These are phyloP conservation scores for Melastoma malabathricum DNA, from an alignment of 345 rosid genomes.

Conservation along the genomic window DNA sequence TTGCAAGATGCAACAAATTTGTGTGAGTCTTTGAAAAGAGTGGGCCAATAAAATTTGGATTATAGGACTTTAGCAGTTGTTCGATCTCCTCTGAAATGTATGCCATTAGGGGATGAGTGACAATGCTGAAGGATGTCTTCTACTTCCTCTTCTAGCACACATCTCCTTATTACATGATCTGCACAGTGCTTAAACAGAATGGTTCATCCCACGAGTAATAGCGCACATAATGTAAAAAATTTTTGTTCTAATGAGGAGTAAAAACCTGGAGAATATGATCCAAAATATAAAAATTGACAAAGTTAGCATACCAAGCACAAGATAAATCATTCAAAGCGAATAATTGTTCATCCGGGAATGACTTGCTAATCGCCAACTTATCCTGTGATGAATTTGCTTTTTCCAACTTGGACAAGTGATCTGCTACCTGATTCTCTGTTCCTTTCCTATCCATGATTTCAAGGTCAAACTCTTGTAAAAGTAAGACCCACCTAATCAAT, in stretches of 20 bases:
- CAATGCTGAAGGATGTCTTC: no score
- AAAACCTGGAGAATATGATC: not conserved
- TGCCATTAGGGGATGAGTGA: no score
- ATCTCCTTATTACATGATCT: not conserved
- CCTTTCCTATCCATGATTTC: conserved; percentile 4
- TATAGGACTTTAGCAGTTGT: no score
- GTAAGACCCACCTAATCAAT: no score
- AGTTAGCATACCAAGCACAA: not conserved
- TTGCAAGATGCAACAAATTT: not conserved
- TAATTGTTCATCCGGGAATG: conserved; percentile 1
- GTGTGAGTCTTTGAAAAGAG: not conserved
- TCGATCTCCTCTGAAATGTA: no score
- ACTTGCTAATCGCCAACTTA: not conserved
- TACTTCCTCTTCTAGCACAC: no score
- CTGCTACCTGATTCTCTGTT: not conserved
- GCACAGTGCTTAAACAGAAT: not conserved
- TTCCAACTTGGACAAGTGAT: not conserved
- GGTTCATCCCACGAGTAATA: conserved; percentile 1
- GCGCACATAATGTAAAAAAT: not conserved
- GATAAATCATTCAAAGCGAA: not conserved
- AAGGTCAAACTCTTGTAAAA: conserved; percentile 1
- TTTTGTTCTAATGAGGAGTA: no score
- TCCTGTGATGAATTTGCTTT: not conserved
- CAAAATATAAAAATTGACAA: not conserved
- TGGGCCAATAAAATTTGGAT: not conserved